Evolutionary conservation across 2,329 filamentous ascomycete genomes (phyloP).

Genomic region (Cladophialophora bantiana): DNA sequence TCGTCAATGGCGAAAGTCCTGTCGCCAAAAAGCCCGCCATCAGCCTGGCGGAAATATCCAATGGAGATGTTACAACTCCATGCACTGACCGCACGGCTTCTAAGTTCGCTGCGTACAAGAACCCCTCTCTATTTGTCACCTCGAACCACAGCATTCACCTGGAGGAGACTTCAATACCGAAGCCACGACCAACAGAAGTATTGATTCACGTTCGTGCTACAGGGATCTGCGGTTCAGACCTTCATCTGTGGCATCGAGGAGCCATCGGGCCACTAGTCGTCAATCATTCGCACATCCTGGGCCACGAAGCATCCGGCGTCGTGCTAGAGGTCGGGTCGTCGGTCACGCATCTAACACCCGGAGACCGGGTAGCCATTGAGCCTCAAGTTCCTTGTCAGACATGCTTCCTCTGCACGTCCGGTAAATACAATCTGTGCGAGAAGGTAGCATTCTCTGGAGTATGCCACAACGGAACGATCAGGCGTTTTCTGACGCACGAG

Average conservation of each 20-base stretch:
- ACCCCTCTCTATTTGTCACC: constrained; percentile 66
- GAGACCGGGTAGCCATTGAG: constrained; percentile 47
- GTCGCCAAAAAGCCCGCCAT: not conserved
- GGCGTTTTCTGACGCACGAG: constrained; percentile 67
- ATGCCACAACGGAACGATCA: constrained; percentile 66
- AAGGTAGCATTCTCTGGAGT: constrained; percentile 68
- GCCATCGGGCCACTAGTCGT: constrained; percentile 59
- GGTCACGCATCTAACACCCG: constrained; percentile 38
- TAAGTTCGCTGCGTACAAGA: constrained; percentile 41
- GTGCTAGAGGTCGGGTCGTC: constrained; percentile 39
- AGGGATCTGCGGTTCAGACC: constrained; percentile 53
- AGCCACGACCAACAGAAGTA: constrained; percentile 54
- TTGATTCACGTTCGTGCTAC: constrained; percentile 52
- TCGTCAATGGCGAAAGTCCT: not conserved
- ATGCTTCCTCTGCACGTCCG: constrained; percentile 48
- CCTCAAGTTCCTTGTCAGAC: constrained; percentile 47
- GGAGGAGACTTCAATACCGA: constrained; percentile 64
- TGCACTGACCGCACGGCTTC: not conserved
- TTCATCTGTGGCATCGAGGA: constrained; percentile 50
- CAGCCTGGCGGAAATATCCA: not conserved
- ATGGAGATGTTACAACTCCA: not conserved
- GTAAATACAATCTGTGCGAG: constrained; percentile 56
- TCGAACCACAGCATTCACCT: constrained; percentile 66
- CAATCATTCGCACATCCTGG: constrained; percentile 65
- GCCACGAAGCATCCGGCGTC: constrained; percentile 46